Conservation (phyloP, 305 asterid genomes). For the Fraxinus nigra region DNA sequence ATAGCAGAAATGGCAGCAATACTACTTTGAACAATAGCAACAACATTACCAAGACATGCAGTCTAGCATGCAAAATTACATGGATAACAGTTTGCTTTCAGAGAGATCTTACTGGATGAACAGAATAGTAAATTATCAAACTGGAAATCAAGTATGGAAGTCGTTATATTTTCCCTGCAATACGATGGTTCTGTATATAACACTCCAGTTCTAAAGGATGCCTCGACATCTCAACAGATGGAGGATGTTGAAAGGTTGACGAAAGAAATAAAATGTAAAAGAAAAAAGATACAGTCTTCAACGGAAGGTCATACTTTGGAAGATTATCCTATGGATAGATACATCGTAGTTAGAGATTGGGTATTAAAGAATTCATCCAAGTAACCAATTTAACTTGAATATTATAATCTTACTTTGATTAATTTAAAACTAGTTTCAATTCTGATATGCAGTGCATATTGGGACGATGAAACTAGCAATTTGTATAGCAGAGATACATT, state of each 20-base stretch:
- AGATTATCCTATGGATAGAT: not conserved
- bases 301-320: not conserved
- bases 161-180: not conserved
- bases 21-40: not conserved
- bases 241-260: not conserved
- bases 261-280: not conserved
- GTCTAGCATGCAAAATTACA: too few species aligned
- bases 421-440: too few species aligned
- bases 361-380: not conserved
- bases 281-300: not conserved
- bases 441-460: not conserved
- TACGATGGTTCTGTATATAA: not conserved
- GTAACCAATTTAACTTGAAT: not conserved
- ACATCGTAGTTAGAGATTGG: not conserved
- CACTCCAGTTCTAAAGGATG: not conserved
- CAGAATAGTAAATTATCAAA: too few species aligned
- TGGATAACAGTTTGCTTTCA: not conserved
- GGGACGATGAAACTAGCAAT: not conserved
- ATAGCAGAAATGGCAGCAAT: too few species aligned
- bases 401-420: too few species aligned
- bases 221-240: not conserved
- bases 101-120: not conserved
- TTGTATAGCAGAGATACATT: not conserved
- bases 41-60: not conserved
- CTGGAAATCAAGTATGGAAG: not conserved